Percentiles rank a stretch among this genome's conserved stretches.
These are phyloP conservation scores for Chrysanthemum seticuspe DNA, from an alignment of 129 eudicot genomes.

Conservation along the genomic window DNA sequence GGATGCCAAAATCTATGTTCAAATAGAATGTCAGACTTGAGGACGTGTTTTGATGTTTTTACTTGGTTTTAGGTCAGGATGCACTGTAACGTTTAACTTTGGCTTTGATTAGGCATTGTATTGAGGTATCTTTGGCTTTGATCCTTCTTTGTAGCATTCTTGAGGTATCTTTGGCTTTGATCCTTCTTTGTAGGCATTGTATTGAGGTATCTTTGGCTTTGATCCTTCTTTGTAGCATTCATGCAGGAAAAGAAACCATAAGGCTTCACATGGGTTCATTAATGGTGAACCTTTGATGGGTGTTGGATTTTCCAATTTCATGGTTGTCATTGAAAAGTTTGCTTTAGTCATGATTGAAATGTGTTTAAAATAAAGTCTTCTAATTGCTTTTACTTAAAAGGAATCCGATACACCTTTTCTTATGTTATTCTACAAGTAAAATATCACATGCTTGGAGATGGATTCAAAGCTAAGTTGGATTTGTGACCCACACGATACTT, in stretches of 20 bases:
- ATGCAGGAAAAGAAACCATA: slow-evolving; percentile 30
- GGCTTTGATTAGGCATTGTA: background rate
- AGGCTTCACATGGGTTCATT: slow-evolving; percentile 34
- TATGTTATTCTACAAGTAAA: slow-evolving; percentile 13
- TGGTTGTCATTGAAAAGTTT: background rate
- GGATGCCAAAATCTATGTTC: background rate
- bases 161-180: background rate
- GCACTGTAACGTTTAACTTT: background rate
- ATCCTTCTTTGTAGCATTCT: slow-evolving; percentile 19
- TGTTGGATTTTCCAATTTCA: slow-evolving; percentile 3
- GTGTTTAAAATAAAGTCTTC: slow-evolving; percentile 13
- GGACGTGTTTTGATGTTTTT: background rate
- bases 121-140: slow-evolving; percentile 12
- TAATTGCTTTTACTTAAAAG: slow-evolving; percentile 34
- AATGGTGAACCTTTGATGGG: slow-evolving; percentile 13
- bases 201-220: slow-evolving; percentile 12
- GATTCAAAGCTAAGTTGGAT: slow-evolving; percentile 14
- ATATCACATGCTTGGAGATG: slow-evolving; percentile 25
- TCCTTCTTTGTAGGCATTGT: background rate
- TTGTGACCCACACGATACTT: slow-evolving; percentile 18
- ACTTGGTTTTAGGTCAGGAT: no score
- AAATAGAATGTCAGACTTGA: background rate
- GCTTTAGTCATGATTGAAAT: slow-evolving; percentile 26
- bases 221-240: slow-evolving; percentile 20
- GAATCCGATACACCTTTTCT: slow-evolving; percentile 24